These are phyloP conservation scores for Coleophoma eucalyptorum DNA, from an alignment of 2,329 filamentous ascomycete genomes.

Conservation along the genomic window DNA sequence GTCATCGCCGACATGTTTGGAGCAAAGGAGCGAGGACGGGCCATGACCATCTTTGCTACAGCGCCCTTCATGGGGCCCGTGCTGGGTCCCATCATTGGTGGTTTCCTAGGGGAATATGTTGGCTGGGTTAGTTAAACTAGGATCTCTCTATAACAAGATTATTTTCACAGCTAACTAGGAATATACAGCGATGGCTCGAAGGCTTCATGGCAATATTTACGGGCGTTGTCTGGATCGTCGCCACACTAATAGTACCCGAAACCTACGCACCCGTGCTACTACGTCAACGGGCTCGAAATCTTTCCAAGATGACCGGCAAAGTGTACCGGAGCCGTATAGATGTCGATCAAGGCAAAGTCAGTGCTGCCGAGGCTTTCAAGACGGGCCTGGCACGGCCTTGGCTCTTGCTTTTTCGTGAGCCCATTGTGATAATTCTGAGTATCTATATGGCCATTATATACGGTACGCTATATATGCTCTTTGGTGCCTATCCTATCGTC, in stretches of 20 bases:
- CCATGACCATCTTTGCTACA: slow-evolving; percentile 57
- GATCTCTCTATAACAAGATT: too few relatives aligned
- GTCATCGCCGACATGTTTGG: slow-evolving; percentile 57
- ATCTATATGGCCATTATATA: slow-evolving; percentile 62
- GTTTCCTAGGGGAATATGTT: slow-evolving; percentile 58
- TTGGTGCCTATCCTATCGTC: slow-evolving; percentile 60
- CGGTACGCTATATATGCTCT: slow-evolving; percentile 51
- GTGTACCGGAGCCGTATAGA: slow-evolving; percentile 51
- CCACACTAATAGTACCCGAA: slow-evolving; percentile 48
- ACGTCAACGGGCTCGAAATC: slow-evolving; percentile 42
- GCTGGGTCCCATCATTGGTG: slow-evolving; percentile 61
- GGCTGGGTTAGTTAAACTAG: slow-evolving; percentile 57
- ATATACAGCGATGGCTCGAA: slow-evolving; percentile 31
- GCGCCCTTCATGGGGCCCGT: slow-evolving; percentile 64
- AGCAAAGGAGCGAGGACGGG: slow-evolving; percentile 46
- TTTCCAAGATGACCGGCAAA: slow-evolving; percentile 48
- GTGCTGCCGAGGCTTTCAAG: slow-evolving; percentile 43
- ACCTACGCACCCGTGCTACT: slow-evolving; percentile 55
- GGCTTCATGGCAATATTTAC: slow-evolving; percentile 60
- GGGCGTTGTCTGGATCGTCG: slow-evolving; percentile 52
- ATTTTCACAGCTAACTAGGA: too few relatives aligned
- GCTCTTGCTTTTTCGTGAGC: slow-evolving; percentile 65
- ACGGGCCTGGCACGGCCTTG: slow-evolving; percentile 59
- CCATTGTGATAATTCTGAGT: slow-evolving; percentile 61
- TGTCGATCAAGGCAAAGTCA: slow-evolving; percentile 35